Evolutionary conservation across 169 alveolate genomes (phyloP).

Genomic region (Plasmodium knowlesi): DNA sequence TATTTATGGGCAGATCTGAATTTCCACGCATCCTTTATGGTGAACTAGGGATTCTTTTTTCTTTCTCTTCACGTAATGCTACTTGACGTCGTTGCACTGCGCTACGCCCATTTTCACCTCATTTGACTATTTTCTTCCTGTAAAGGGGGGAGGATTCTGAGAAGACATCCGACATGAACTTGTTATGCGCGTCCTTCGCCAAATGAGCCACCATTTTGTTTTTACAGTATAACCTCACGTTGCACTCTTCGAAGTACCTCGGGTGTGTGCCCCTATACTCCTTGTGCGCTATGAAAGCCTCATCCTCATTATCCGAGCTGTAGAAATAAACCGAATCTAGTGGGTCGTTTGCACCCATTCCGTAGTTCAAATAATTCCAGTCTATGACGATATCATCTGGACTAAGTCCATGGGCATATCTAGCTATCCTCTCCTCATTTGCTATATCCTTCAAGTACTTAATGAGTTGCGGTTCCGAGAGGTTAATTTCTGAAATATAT

Average conservation of each 20-base stretch:
- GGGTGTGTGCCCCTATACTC: constrained; percentile 72
- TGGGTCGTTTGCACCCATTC: constrained; percentile 72
- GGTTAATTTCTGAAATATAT: constrained; percentile 60
- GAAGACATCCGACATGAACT: constrained; percentile 64
- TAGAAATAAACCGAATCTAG: constrained; percentile 61
- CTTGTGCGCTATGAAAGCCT: constrained; percentile 61
- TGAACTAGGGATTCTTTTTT: background rate
- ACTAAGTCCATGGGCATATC: constrained; percentile 63
- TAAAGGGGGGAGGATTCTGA: constrained; percentile 28
- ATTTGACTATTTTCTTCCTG: background rate
- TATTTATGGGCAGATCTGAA: background rate
- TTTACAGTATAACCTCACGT: constrained; percentile 63
- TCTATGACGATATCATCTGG: constrained; percentile 71
- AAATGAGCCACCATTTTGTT: constrained; percentile 69
- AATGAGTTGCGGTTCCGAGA: constrained; percentile 58
- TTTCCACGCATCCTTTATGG: background rate
- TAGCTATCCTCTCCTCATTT: constrained; percentile 58
- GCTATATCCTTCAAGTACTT: constrained; percentile 45
- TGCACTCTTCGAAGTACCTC: constrained; percentile 64
- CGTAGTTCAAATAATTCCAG: constrained; percentile 72
- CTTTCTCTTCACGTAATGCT: background rate
- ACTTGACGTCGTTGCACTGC: background rate
- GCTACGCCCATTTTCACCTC: background rate
- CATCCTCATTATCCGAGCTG: constrained; percentile 69
- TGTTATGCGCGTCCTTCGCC: constrained; percentile 63